Evolutionary conservation across 2,329 filamentous ascomycete genomes (phyloP).

Genomic region (Trichoderma polysporum): DNA sequence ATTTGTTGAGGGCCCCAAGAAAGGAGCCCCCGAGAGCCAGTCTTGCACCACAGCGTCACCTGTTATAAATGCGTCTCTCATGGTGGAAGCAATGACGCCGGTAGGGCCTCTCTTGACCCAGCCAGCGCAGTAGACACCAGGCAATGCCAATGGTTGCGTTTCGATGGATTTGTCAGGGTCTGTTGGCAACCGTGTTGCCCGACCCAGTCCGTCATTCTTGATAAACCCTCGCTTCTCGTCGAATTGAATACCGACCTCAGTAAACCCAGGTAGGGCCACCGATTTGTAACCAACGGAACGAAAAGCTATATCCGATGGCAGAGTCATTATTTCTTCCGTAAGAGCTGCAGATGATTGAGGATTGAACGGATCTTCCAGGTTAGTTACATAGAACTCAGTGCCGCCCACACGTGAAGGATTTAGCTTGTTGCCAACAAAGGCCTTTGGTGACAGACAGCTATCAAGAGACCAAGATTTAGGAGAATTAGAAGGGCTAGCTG

Average conservation of each 20-base stretch:
- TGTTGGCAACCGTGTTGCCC: slow-evolving; percentile 28
- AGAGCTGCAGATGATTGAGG: slow-evolving; percentile 48
- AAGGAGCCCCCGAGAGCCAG: slow-evolving; percentile 53
- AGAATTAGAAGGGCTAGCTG: slow-evolving; percentile 31
- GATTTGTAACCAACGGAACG: slow-evolving; percentile 95
- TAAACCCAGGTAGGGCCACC: slow-evolving; percentile 70
- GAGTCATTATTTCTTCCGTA: slow-evolving; percentile 49
- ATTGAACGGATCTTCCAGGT: slow-evolving; percentile 56
- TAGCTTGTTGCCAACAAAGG: slow-evolving; percentile 56
- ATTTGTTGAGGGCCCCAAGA: slow-evolving; percentile 34
- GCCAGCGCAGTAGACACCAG: slow-evolving; percentile 86
- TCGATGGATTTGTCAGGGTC: slow-evolving; percentile 25
- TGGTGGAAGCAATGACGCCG: slow-evolving; percentile 92
- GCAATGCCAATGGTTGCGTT: slow-evolving; percentile 42
- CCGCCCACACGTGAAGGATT: slow-evolving; percentile 55
- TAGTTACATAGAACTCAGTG: slow-evolving; percentile 65
- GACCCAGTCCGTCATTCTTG: slow-evolving; percentile 74
- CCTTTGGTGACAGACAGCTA: slow-evolving; percentile 76
- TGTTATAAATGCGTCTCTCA: slow-evolving; percentile 90
- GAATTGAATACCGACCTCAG: slow-evolving; percentile 73
- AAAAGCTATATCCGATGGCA: slow-evolving; percentile 75
- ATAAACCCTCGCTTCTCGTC: slow-evolving; percentile 73
- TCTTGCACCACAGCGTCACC: slow-evolving; percentile 82
- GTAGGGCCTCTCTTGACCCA: slow-evolving; percentile 97
- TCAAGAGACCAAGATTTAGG: slow-evolving; percentile 78